Percentiles rank a stretch among this genome's conserved stretches.
phyloP scores from a whole-genome alignment of 495 filamentous ascomycete genomes.

The Penicillium odoratum region DNA sequence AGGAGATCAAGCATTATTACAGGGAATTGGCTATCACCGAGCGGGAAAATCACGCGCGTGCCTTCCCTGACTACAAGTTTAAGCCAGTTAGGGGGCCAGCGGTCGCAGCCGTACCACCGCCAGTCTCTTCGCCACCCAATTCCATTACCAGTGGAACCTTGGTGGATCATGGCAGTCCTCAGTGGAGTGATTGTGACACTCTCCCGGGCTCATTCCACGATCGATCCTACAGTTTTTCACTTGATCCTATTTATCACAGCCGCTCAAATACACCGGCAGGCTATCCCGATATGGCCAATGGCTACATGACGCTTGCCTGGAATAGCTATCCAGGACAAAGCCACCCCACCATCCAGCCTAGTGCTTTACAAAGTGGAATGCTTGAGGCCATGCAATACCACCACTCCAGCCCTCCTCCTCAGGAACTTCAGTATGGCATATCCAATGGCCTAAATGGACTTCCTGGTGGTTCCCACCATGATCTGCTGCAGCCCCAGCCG shows the following conservation, averaged over 20 bases:
- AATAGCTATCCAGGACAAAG: conserved; percentile 63
- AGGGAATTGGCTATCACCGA: conserved; percentile 79
- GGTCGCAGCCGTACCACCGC: conserved; percentile 35
- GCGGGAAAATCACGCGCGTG: conserved; percentile 78
- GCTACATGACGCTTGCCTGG: conserved; percentile 32
- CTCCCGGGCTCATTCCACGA: conserved; percentile 19
- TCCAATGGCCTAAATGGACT: conserved; percentile 47
- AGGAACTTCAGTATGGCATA: conserved; percentile 32
- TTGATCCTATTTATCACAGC: conserved; percentile 8
- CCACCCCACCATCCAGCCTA: conserved; percentile 55
- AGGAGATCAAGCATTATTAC: conserved; percentile 72
- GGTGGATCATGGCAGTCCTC: conserved; percentile 18
- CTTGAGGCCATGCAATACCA: conserved; percentile 33
- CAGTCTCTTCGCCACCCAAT: conserved; percentile 3
- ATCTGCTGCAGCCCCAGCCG: conserved; percentile 47
- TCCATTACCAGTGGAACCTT: conserved; percentile 8
- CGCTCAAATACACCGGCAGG: background rate
- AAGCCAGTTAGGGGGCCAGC: conserved; percentile 73
- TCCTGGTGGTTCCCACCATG: conserved; percentile 55
- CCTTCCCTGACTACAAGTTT: conserved; percentile 95
- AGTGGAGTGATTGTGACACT: conserved; percentile 33
- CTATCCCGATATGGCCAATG: background rate
- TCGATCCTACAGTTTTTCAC: conserved; percentile 30
- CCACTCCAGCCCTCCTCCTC: conserved; percentile 22
- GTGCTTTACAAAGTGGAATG: conserved; percentile 23